Conservation (phyloP, 345 rosid species). For the Trapa incisa region DNA sequence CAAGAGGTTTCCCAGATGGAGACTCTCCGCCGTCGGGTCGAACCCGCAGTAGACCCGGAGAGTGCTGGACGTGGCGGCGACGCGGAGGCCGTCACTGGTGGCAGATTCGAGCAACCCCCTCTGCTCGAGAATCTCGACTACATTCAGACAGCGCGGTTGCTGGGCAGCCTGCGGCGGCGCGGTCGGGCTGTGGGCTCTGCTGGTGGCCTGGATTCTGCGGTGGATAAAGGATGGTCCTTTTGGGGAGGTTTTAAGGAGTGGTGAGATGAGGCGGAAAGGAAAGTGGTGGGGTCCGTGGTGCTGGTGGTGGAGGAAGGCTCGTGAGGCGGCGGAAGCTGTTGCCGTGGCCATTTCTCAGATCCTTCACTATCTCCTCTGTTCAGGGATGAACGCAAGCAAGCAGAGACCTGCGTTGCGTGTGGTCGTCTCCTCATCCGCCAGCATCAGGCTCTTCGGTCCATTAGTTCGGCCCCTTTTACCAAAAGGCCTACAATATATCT, state of each 20-base stretch:
- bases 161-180: slow-evolving; percentile 15
- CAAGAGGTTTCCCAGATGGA: slow-evolving; percentile 85
- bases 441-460: not conserved
- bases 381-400: not conserved
- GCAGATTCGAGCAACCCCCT: slow-evolving; percentile 76
- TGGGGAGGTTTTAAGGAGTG: slow-evolving; percentile 19
- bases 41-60: slow-evolving; percentile 83
- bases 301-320: slow-evolving; percentile 11
- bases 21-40: slow-evolving; percentile 90
- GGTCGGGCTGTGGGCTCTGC: slow-evolving; percentile 12
- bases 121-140: slow-evolving; percentile 59
- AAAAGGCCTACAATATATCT: too few relatives aligned
- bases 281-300: slow-evolving; percentile 14
- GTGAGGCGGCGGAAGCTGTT: slow-evolving; percentile 6
- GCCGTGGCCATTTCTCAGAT: slow-evolving; percentile 4
- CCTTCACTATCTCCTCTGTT: not conserved
- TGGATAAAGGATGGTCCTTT: slow-evolving; percentile 12
- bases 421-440: not conserved
- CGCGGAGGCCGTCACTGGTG: slow-evolving; percentile 66
- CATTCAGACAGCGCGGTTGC: slow-evolving; percentile 29
- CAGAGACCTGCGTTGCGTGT: too few relatives aligned
- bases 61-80: slow-evolving; percentile 35
- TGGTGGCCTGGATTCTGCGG: slow-evolving; percentile 9
- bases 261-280: slow-evolving; percentile 21
- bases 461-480: not conserved